Percentiles rank a stretch among this genome's conserved stretches.
These are phyloP conservation scores for Linnemannia hyalina DNA, from an alignment of 192 early-diverging fungal species.

Conservation along the genomic window DNA sequence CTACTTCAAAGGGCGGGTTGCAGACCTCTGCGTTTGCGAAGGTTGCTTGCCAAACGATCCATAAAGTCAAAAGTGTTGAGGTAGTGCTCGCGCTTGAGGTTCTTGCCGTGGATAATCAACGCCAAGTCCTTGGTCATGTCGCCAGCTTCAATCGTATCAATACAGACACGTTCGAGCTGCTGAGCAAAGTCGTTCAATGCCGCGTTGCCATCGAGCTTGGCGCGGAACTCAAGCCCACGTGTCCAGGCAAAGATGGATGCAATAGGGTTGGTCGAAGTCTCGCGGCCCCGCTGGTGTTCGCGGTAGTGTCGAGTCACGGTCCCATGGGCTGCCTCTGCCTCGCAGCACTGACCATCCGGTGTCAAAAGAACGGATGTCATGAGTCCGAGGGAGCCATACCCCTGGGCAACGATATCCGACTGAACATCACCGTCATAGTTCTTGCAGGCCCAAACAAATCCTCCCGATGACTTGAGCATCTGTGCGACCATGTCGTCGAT, in stretches of 20 bases:
- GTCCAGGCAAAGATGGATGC: conserved; percentile 98
- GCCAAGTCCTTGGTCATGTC: conserved; percentile 99
- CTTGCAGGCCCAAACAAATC: conserved; percentile 94
- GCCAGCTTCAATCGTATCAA: conserved; percentile 87
- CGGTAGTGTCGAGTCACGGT: conserved; percentile 96
- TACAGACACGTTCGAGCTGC: conserved; percentile 89
- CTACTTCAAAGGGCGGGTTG: conserved; percentile 19
- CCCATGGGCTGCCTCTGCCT: conserved; percentile 98
- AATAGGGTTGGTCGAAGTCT: conserved; percentile 97
- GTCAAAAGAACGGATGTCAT: conserved; percentile 98
- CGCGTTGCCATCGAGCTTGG: conserved; percentile 89
- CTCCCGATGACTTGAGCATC: conserved; percentile 93
- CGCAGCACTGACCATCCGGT: conserved; percentile 91
- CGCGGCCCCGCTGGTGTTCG: conserved; percentile 95
- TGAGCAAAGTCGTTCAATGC: conserved; percentile 80
- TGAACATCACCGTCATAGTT: conserved; percentile 98
- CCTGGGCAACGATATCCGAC: conserved; percentile 97
- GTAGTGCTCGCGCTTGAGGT: conserved; percentile 84
- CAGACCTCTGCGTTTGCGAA: conserved; percentile 52
- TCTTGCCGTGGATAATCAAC: conserved; percentile 92
- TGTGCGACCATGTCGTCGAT: conserved; percentile 99
- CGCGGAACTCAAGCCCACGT: conserved; percentile 93
- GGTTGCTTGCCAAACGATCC: conserved; percentile 80
- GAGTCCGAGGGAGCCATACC: conserved; percentile 92
- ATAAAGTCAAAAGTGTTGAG: conserved; percentile 92